Base-by-base conservation (phyloP, 148 eudicot species). In the Dianthus caryophyllus region DNA sequence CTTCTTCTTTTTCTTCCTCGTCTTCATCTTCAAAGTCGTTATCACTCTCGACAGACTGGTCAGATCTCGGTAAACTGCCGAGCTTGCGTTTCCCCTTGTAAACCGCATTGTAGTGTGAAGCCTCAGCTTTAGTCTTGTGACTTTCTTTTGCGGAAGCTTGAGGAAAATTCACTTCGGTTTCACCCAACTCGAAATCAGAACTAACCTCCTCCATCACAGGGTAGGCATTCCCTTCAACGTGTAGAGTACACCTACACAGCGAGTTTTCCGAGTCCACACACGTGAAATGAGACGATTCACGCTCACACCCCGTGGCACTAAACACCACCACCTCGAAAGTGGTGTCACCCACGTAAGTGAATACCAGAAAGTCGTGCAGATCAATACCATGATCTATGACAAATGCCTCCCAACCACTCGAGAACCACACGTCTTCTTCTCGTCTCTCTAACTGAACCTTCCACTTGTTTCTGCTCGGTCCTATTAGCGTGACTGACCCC, bases 391-490 rank as follows among this genome's bases (percentile, higher is more conserved):
- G 55, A 44, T 72, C 75, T 6, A 16, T 72, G 22, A 72, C 69
- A 55, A 72, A 72, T 0, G 1, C 44, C 4, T 31, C 49, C 75
- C 75, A 72, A 27, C 75, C 75, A 24, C 50, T 24, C 7, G 64
- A 29, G n/a, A 72, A 64, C 3, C 54, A 16, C 1, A 30, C 24
- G 30, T 72, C 69, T 0, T 64, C 21, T 6, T 25, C 41, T 1
- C 30, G 38, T 15, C 16, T 14, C 0, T 2, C 22, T 1, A 64
- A 16, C 22, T 14, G 16, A 20, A 72, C 75, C 10, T 14, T 44
- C 75, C 75, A 72, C 47, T 27, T 18, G 17, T 44, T 24, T 24
- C 76, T 69, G 11, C 70, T 66, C 24, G 24, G 58, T 1, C 76
- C 76, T 33, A 18, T 47, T 2, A 72, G 70, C 16, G 29, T 48